Evolutionary conservation across 129 eudicot species (phyloP), one percentile per base, ranked within the genome.

Genomic region (Tagetes erecta): DNA sequence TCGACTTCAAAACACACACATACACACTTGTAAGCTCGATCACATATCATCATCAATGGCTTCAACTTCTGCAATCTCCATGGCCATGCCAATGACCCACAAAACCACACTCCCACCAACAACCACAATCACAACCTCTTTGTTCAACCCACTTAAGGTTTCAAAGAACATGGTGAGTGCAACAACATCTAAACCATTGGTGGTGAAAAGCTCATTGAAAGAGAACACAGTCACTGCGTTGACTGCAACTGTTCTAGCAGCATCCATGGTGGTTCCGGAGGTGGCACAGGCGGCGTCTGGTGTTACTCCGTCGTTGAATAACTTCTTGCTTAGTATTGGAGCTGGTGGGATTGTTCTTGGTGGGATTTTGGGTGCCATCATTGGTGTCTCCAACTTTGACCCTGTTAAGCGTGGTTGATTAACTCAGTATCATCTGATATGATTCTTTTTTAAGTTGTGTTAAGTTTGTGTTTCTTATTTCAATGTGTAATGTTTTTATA

Each of bases 311-410:
- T 92, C 96, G 4, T 87, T 89, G 47, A 89, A 92, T 59, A 92
- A 89, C 83, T 89, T 87, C 88, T 78, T 92, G 87, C 87, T 85
- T 47, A 89, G 97, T 70, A 92, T 92, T n/a, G 94, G 56, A 0
- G 91, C 91, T 20, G 97, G 96, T 44, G 94, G 97, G 0, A 86
- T 81, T 8, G 97, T 92, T 67, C 86, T 87, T 37, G 64, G 30
- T 0, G 91, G 78, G 35, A 82, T 89, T 39, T 36, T 82, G 27
- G 94, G 91, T 11, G 97, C 91, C 20, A 67, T 92, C 12, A 37
- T 87, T 37, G 97, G 89, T 51, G 96, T 92, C 6, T 79, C 97
- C 66, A 89, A 87, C 78, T 92, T 92, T 60, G 96, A 92, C 64
- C 97, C 97, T 38, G 97, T 92, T 71, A 89, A 87, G 85, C 76